A percentile compares a stretch with the other conserved stretches of the same genome.
These are phyloP conservation scores for Globisporangium echinulatum DNA, from an alignment of 352 stramenopile species.

Conservation along the genomic window DNA sequence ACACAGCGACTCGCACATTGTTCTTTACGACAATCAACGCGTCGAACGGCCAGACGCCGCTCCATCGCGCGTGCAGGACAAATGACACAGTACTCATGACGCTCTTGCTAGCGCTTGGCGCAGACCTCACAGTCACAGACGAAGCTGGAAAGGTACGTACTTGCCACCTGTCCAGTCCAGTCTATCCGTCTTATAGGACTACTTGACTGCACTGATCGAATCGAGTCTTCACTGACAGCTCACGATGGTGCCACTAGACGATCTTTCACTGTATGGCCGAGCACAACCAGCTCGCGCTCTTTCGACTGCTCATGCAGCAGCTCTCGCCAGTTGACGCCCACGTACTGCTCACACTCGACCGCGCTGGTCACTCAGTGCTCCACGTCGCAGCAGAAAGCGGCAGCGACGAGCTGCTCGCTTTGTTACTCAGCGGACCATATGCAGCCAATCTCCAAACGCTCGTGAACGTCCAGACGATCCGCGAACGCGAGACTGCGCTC, in stretches of 20 bases:
- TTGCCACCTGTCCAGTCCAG: neutral
- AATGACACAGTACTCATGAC: constrained; percentile 36
- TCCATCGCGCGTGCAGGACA: constrained; percentile 47
- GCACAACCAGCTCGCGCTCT: constrained; percentile 32
- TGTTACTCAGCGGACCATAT: constrained; percentile 10
- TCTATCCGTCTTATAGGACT: neutral
- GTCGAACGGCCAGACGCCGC: constrained; percentile 34
- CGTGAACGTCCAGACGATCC: constrained; percentile 30
- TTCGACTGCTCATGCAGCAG: constrained; percentile 21
- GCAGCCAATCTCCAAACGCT: constrained; percentile 10
- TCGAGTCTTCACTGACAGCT: neutral
- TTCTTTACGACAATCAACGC: constrained; percentile 40
- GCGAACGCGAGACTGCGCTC: constrained; percentile 34
- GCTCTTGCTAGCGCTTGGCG: constrained; percentile 32
- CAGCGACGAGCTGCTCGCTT: constrained; percentile 26
- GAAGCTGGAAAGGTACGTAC: constrained; percentile 22
- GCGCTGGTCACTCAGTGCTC: constrained; percentile 32
- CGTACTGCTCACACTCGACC: constrained; percentile 31
- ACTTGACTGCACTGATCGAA: neutral
- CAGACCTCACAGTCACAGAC: constrained; percentile 28
- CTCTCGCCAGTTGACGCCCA: constrained; percentile 14
- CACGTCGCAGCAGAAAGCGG: constrained; percentile 39
- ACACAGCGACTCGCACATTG: constrained; percentile 10
- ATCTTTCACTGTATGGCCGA: constrained; percentile 46
- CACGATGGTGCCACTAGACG: constrained; percentile 14